Base-by-base conservation (phyloP, 23 red algal genomes). In the Agarophyton chilense region DNA sequence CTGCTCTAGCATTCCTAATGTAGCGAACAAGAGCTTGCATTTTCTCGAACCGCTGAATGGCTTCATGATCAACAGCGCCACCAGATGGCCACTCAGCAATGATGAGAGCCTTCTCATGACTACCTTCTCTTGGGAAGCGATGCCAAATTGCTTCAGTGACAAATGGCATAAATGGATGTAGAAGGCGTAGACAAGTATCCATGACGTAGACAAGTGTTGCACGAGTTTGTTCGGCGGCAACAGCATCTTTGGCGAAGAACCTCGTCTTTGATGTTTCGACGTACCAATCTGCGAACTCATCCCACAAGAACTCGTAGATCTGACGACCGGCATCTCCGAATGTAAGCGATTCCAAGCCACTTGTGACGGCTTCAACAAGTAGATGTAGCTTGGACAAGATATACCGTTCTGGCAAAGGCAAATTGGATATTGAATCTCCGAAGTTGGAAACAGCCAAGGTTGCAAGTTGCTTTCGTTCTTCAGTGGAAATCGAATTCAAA, bases 281-380 rank as follows among this genome's bases (percentile, higher is more conserved):
- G 56, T 98, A 98, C 96, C 96, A 98, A 58, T 98, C 96, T 1
- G 96, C 96, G 78, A 98, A 98, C 42, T 98, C 96, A 89, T 98
- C 96, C 96, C 96, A 98, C 68, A 98, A 26, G 68, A 98, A 98
- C 19, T 98, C 88, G 41, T 95, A 85, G 29, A 98, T 84, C 34
- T 60, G 83, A 47, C 89, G 90, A 21, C 84, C 96, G 25, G 89
- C 85, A 70, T 93, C 91, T 55, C 90, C 96, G 60, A 98, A 93
- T 1, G 74, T 65, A 28, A 92, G 84, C 13, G 51, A 56, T 31
- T 95, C 77, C 26, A 95, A 54, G 22, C 78, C 62, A 10, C 10
- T 49, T 6, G 42, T 81, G 2, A 98, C 96, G 46, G 73, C 33
- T 7, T 55, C 82, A n/a, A 95, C 82, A 22, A 93, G 49, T 31